Evolutionary conservation across 371 early-diverging fungal genomes (phyloP).

Genomic region (Saksenaea oblongispora): DNA sequence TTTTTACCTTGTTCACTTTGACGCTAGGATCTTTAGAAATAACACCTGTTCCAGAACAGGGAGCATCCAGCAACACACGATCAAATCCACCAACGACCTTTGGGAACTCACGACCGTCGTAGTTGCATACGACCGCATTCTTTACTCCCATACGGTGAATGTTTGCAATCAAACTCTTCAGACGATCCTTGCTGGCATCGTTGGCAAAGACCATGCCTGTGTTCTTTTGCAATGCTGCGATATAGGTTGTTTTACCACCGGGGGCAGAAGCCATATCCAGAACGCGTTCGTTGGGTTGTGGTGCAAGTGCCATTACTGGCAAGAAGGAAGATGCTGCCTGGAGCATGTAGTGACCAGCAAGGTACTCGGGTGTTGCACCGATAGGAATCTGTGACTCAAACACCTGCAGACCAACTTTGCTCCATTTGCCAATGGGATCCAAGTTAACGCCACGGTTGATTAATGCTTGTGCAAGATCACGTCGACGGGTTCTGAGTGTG

Average conservation of each 20-base stretch:
- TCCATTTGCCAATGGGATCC: conserved; percentile 97
- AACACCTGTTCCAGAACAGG: conserved; percentile 99
- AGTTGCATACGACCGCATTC: conserved; percentile 95
- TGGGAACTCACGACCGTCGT: conserved; percentile 97
- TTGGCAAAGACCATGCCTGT: conserved; percentile 98
- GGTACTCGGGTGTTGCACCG: conserved; percentile 99
- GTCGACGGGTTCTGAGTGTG: conserved; percentile 92
- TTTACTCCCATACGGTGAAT: conserved; percentile 94
- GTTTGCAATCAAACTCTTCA: conserved; percentile 91
- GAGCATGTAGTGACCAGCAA: conserved; percentile 99
- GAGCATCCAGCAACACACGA: conserved; percentile 98
- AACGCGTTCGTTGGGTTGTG: conserved; percentile 91
- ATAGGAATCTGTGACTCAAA: conserved; percentile 92
- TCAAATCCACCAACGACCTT: conserved; percentile 96
- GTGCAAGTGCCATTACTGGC: conserved; percentile 97
- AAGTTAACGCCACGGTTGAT: conserved; percentile 97
- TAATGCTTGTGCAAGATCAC: conserved; percentile 94
- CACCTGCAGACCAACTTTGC: conserved; percentile 88
- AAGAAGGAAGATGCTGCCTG: conserved; percentile 98
- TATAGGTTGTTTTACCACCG: conserved; percentile 98
- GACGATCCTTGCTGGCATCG: conserved; percentile 95
- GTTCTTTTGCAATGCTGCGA: conserved; percentile 97
- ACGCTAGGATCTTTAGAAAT: conserved; percentile 98
- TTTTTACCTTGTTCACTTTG: conserved; percentile 84
- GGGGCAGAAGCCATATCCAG: conserved; percentile 99